These are phyloP conservation scores for Alnus glutinosa DNA, from an alignment of 306 rosid genomes.

Conservation along the genomic window DNA sequence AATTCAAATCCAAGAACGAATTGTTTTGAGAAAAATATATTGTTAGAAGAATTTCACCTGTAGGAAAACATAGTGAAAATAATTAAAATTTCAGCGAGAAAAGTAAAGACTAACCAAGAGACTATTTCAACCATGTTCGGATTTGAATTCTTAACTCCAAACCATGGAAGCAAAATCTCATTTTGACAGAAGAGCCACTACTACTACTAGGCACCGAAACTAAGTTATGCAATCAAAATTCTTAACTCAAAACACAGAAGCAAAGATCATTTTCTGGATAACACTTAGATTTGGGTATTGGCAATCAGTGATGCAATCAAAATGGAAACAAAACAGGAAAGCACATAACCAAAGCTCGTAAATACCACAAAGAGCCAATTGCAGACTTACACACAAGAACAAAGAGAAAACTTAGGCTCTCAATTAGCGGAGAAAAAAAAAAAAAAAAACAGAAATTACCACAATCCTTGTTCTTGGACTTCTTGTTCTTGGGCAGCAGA, in stretches of 20 bases:
- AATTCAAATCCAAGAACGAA: constrained; percentile 37
- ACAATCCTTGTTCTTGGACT: constrained; percentile 69
- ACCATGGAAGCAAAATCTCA: background rate
- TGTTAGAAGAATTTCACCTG: constrained; percentile 78
- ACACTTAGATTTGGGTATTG: background rate
- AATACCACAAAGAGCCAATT: background rate
- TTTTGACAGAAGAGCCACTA: background rate
- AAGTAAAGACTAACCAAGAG: background rate
- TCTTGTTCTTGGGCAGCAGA: constrained; percentile 68
- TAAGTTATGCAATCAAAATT: background rate
- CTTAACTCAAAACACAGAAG: background rate
- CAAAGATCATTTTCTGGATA: background rate
- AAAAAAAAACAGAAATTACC: constrained; percentile 40
- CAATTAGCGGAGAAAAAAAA: background rate
- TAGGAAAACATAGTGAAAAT: background rate
- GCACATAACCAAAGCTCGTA: background rate
- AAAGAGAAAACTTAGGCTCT: constrained; percentile 18
- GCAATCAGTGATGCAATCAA: background rate
- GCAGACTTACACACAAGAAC: background rate
- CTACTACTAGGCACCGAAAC: background rate
- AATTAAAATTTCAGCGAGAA: background rate
- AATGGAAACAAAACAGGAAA: background rate
- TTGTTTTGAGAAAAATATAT: constrained; percentile 45
- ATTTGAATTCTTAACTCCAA: background rate
- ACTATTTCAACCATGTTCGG: background rate